Base-by-base conservation (phyloP, 768 basidiomycete genomes). In the Russula griseocarnosa region DNA sequence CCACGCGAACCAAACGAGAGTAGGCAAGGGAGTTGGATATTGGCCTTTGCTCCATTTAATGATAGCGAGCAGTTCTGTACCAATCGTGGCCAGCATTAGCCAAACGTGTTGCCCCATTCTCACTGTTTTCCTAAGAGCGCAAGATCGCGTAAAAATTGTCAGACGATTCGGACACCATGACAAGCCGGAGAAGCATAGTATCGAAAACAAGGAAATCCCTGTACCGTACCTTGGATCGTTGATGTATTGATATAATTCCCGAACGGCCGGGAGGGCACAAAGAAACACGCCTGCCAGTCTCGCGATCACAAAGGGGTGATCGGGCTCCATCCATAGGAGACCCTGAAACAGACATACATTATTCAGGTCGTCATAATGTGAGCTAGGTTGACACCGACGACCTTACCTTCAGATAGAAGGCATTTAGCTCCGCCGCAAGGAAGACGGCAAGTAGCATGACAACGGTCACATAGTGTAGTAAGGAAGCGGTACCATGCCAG, bases 81-180 rank as follows among this genome's bases (percentile, higher is more conserved):
- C 70, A 66, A 92, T 85, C n/a, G 92, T 94, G 36, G 92, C 91
- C 55, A 92, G 82, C 64, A 94, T 77, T 47, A 94, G 77, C 92
- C 92, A 93, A 38, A 87, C 86, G 71, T 94, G 92, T 69, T 92
- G 89, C 2, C 92, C 92, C 92, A 94, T 93, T 61, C 92, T 82
- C 66, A 86, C 86, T n/a, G 89, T 86, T 69, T 80, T 86, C 70
- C 92, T 93, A 70, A 40, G 55, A 11, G 64, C 64, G 55, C 59
- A 61, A 55, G 60, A 65, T 65, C 60, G 64, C 64, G 63, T 55
- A 55, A 60, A 65, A 60, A 38, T 40, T 32, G 67, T 64, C 54
- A 59, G 49, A 46, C 36, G 56, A 63, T 49, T 50, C 49, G 61
- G 55, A 60, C 30, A 28, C 14, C 62, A 30, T 54, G 49, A 61